A percentile compares a stretch with the other conserved stretches of the same genome.
Conservation (phyloP, 2,329 filamentous ascomycete species). For the Curvularia spicifera region DNA sequence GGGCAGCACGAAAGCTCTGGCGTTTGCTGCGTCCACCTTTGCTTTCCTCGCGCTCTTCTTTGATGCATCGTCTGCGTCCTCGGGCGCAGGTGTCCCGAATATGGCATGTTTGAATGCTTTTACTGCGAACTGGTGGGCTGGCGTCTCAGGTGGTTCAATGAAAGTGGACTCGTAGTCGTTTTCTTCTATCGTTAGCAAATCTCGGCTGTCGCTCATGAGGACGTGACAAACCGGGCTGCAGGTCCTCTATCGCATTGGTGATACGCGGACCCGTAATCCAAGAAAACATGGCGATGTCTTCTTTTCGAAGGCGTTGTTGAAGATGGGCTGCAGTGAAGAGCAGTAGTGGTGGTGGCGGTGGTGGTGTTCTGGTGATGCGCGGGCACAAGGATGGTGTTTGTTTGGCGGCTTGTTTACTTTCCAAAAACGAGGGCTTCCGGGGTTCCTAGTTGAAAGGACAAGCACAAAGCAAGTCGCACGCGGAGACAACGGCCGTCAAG, state of each 20-base stretch:
- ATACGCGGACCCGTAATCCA: conserved; percentile 51
- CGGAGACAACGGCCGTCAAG: neutral
- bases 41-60: conserved; percentile 38
- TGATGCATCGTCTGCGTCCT: conserved; percentile 45
- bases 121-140: conserved; percentile 70
- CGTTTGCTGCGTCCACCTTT: conserved; percentile 34
- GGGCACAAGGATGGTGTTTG: conserved; percentile 26
- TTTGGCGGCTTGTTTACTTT: conserved; percentile 48
- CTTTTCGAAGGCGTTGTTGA: neutral
- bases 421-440: conserved; percentile 26
- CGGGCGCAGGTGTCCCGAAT: conserved; percentile 66
- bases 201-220: neutral
- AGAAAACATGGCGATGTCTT: conserved; percentile 41
- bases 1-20: conserved; percentile 27
- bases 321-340: neutral
- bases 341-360: neutral
- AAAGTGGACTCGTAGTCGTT: conserved; percentile 50
- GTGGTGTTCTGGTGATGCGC: conserved; percentile 13
- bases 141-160: conserved; percentile 66
- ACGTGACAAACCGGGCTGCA: conserved; percentile 40
- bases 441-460: conserved; percentile 6
- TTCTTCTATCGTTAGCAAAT: conserved; percentile 33
- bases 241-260: conserved; percentile 47
- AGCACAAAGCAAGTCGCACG: neutral
- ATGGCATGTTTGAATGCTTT: conserved; percentile 70